A percentile compares a stretch with the other conserved stretches of the same genome.
Evolutionary conservation across 805 yeast species (phyloP).

Genomic region (Spathaspora girioi): DNA sequence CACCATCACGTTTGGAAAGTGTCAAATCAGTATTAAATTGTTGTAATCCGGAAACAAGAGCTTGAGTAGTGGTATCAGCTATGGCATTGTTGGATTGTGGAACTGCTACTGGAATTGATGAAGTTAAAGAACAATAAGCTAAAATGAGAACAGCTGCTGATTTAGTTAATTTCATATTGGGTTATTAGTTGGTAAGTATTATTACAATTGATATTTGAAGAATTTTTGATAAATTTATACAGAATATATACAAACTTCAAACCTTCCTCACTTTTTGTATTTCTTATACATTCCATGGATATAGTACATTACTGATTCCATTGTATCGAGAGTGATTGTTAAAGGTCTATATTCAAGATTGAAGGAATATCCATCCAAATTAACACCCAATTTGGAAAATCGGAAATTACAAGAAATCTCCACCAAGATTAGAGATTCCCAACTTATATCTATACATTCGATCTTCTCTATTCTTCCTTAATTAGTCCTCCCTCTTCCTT

Average conservation of each 20-base stretch:
- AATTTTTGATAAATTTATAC: background rate
- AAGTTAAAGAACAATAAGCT: slow-evolving; percentile 8
- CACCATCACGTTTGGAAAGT: background rate
- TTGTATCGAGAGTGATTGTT: background rate
- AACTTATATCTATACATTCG: background rate
- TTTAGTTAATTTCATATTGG: slow-evolving; percentile 7
- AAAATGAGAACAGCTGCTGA: slow-evolving; percentile 6
- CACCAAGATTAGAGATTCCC: background rate
- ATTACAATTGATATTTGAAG: background rate
- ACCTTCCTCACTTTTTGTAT: background rate
- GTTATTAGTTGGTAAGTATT: background rate
- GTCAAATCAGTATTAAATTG: background rate
- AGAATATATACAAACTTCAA: background rate
- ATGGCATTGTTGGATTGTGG: background rate
- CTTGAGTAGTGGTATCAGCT: background rate
- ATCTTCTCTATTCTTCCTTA: background rate
- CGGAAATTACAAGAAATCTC: background rate
- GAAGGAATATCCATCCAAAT: background rate
- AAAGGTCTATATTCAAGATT: background rate
- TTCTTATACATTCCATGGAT: background rate
- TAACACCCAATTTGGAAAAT: background rate
- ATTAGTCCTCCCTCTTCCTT: background rate
- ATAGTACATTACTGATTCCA: no score
- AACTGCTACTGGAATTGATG: background rate
- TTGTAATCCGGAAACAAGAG: background rate